Conservation (phyloP, 1,284 basidiomycete genomes). For the Apiotrichum siamense region DNA sequence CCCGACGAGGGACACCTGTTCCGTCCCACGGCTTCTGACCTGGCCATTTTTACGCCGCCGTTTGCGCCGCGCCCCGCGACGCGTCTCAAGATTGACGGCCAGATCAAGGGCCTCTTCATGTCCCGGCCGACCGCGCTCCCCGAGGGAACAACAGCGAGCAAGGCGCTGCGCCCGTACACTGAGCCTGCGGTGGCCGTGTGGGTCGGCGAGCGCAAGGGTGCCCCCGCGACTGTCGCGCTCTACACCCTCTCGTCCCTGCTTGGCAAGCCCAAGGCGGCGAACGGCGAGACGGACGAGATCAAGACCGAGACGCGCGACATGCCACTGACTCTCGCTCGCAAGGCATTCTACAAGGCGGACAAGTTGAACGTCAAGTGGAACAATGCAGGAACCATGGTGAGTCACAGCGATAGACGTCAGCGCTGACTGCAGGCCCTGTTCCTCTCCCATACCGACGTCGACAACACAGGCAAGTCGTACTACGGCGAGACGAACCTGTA, state of each 20-base stretch:
- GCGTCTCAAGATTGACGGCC: slow-evolving; percentile 40
- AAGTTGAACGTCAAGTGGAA: slow-evolving; percentile 96
- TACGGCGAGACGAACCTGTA: slow-evolving; percentile 97
- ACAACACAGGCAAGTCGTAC: slow-evolving; percentile 94
- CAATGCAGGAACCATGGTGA: slow-evolving; percentile 61
- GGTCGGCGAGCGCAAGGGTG: slow-evolving; percentile 90
- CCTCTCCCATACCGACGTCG: slow-evolving; percentile 91
- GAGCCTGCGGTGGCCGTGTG: slow-evolving; percentile 67
- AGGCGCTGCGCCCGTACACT: slow-evolving; percentile 26
- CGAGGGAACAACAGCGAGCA: slow-evolving; percentile 26
- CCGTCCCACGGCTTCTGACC: slow-evolving; percentile 58
- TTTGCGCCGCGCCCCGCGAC: slow-evolving; percentile 29
- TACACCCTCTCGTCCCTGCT: slow-evolving; percentile 65
- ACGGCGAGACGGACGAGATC: slow-evolving; percentile 58
- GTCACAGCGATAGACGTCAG: slow-evolving; percentile 5
- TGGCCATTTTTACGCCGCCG: slow-evolving; percentile 66
- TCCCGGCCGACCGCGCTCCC: slow-evolving; percentile 32
- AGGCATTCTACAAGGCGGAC: slow-evolving; percentile 96
- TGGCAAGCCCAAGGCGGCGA: slow-evolving; percentile 21
- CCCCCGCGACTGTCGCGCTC: slow-evolving; percentile 83
- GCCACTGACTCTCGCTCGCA: slow-evolving; percentile 52
- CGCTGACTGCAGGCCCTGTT: slow-evolving; percentile 64
- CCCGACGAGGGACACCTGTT: slow-evolving; percentile 83
- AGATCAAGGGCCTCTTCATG: slow-evolving; percentile 42
- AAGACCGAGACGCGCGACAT: slow-evolving; percentile 51